These are phyloP conservation scores for Entomortierella lignicola DNA, from an alignment of 192 early-diverging fungal species.

Conservation along the genomic window DNA sequence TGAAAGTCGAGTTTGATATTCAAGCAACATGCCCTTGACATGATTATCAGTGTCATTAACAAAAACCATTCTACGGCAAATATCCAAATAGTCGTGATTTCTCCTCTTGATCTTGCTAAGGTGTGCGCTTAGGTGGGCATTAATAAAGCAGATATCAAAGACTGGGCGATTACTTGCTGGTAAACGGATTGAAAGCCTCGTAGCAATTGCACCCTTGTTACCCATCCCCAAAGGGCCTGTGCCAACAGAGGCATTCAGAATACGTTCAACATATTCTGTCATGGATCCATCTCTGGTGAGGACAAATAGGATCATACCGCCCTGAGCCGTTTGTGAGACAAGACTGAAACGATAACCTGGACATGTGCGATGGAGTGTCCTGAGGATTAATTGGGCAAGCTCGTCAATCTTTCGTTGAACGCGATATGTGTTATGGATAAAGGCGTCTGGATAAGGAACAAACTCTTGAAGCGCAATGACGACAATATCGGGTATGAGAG, in stretches of 20 bases:
- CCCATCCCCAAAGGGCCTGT: slow-evolving; percentile 51
- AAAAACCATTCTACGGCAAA: slow-evolving; percentile 41
- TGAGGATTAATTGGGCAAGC: slow-evolving; percentile 34
- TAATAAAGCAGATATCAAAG: slow-evolving; percentile 55
- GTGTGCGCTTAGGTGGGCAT: slow-evolving; percentile 52
- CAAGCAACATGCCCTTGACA: slow-evolving; percentile 26
- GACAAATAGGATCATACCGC: slow-evolving; percentile 54
- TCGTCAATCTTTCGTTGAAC: slow-evolving; percentile 23
- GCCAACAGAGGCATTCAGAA: slow-evolving; percentile 32
- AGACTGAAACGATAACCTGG: slow-evolving; percentile 45
- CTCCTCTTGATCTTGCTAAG: slow-evolving; percentile 44
- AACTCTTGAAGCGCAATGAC: slow-evolving; percentile 59
- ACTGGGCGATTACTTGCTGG: background rate
- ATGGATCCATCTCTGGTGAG: slow-evolving; percentile 45
- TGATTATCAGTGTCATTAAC: slow-evolving; percentile 36
- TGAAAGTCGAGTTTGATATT: slow-evolving; percentile 33
- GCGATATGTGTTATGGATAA: slow-evolving; percentile 35
- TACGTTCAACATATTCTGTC: slow-evolving; percentile 30
- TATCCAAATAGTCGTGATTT: slow-evolving; percentile 48
- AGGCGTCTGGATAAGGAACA: slow-evolving; percentile 47
- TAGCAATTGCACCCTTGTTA: slow-evolving; percentile 57
- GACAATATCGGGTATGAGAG: slow-evolving; percentile 56
- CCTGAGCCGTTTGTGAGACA: slow-evolving; percentile 26
- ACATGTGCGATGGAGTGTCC: slow-evolving; percentile 40
- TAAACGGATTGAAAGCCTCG: slow-evolving; percentile 34